phyloP scores from a whole-genome alignment of 495 filamentous ascomycete genomes.

The Podospora pseudocomata region DNA sequence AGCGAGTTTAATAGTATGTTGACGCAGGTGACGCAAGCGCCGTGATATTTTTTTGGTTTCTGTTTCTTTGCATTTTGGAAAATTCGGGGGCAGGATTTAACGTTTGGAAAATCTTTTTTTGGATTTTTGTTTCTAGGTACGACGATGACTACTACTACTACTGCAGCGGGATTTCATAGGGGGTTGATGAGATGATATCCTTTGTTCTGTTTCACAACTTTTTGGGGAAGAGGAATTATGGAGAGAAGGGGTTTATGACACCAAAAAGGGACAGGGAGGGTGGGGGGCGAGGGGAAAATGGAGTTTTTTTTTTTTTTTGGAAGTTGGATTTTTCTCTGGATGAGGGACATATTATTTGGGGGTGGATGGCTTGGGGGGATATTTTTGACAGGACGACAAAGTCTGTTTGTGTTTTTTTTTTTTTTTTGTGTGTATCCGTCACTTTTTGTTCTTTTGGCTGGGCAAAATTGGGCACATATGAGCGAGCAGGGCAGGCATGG shows the following conservation, averaged over 20 bases:
- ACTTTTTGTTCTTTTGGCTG: background rate
- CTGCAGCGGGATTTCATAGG: background rate
- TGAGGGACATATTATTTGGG: background rate
- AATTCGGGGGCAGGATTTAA: background rate
- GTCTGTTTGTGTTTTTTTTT: background rate
- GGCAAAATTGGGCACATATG: background rate
- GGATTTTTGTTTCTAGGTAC: background rate
- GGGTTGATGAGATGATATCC: background rate
- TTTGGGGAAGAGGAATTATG: too few relatives aligned
- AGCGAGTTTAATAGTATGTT: slow-evolving; percentile 44
- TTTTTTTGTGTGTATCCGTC: background rate
- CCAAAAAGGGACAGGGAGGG: background rate
- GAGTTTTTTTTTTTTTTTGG: background rate
- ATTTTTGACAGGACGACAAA: background rate
- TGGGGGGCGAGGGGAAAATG: background rate
- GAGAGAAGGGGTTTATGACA: too few relatives aligned
- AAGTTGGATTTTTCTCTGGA: background rate
- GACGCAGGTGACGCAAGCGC: slow-evolving; percentile 13
- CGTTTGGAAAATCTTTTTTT: background rate
- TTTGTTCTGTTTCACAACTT: background rate
- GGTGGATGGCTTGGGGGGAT: background rate
- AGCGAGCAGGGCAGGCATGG: background rate
- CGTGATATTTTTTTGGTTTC: slow-evolving; percentile 4
- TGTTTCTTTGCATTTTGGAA: background rate
- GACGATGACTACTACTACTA: background rate